Evolutionary conservation across 2,329 filamentous ascomycete species (phyloP), one percentile per base, ranked within the genome.

Genomic region (Trichophyton mentagrophytes): DNA sequence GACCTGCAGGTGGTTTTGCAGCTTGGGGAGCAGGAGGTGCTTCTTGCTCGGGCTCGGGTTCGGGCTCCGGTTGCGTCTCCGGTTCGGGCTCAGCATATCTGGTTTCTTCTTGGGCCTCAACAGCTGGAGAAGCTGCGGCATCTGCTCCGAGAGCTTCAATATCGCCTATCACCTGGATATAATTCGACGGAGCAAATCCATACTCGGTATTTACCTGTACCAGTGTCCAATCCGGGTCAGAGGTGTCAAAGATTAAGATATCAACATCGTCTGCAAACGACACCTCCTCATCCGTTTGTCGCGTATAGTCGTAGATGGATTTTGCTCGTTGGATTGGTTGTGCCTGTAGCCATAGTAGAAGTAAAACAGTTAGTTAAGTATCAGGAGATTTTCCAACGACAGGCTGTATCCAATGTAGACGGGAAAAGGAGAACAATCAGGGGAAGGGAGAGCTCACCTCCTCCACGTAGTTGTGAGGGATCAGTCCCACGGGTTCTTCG

Each of bases 271-370:
- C 93, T 57, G 89, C 83, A 71, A 99, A 97, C 25, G 92, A 97
- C 8, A 99, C 80, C 75, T 99, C 93, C 75, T 99, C 93, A 70
- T 99, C 93, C 25, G 93, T 99, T 77, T 99, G 93, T 68, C 92
- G 85, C 58, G 89, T 89, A 73, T 99, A 99, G 73, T 99, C 93
- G 78, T 92, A 99, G n/a, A 97, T 82, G n/a, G 93, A 89, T 73
- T 87, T 90, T 57, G 92, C 93, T 66, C 86, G 81, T 64, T 83
- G 78, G 64, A 83, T 74, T 25, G 88, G 82, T 68, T 81, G 77
- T 62, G 86, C 86, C 85, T 89, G 33, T 38, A 38, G 33, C 33
- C 33, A 66, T 55, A n/a, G 17, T 20, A 15, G 9, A 3, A 15
- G 7, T 11, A 57, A 13, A 20, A 44, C 13, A 36, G 42, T 17